Evolutionary conservation across 306 rosid genomes (phyloP).

Genomic region (Morella rubra): DNA sequence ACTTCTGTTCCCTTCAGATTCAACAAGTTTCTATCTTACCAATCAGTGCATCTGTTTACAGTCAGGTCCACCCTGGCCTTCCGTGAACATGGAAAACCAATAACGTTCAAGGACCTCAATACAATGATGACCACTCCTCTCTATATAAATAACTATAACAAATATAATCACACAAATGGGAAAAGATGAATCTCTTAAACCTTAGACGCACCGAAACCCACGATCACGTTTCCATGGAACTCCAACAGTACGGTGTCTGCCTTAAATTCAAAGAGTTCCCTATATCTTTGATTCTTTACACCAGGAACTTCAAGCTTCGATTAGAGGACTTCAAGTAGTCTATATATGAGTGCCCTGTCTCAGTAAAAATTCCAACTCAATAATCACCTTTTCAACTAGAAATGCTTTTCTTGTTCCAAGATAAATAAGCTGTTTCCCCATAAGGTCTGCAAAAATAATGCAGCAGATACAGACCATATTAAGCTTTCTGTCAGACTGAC

Average conservation of each 20-base stretch:
- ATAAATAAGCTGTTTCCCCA: slow-evolving; percentile 40
- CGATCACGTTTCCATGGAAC: background rate
- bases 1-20: background rate
- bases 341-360: background rate
- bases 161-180: background rate
- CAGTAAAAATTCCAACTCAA: background rate
- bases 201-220: background rate
- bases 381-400: slow-evolving; percentile 36
- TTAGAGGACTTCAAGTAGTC: background rate
- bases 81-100: background rate
- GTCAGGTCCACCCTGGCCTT: background rate
- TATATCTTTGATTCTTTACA: background rate
- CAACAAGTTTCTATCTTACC: background rate
- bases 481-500: slow-evolving; percentile 5
- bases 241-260: background rate
- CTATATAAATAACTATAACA: background rate
- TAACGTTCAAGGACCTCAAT: background rate
- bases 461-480: slow-evolving; percentile 12
- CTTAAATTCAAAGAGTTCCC: background rate
- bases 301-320: background rate
- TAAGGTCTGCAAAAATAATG: slow-evolving; percentile 41
- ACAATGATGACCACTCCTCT: background rate
- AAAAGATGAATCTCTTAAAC: background rate
- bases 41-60: background rate
- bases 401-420: slow-evolving; percentile 56